Evolutionary conservation across 2,329 filamentous ascomycete genomes (phyloP), one percentile per base, ranked within the genome.

Genomic region (Calonectria henricotiae): DNA sequence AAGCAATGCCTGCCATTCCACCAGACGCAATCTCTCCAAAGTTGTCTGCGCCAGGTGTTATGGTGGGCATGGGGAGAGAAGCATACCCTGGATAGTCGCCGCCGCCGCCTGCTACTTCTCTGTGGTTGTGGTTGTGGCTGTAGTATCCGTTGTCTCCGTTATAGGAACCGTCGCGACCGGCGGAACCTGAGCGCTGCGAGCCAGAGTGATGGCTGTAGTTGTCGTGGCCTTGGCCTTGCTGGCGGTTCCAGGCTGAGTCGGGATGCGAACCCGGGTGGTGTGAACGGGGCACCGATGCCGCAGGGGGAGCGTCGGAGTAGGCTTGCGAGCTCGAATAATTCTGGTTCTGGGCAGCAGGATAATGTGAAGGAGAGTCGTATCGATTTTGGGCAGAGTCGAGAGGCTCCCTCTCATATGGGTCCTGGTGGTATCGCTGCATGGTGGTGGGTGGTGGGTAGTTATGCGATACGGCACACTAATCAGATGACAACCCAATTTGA

Each of bases 1-100:
- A 86, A 44, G 92, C 91, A 70, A 93, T 89, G 65, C 91, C 91
- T 35, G 91, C 86, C 81, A 94, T 90, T 67, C 91, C 92, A 75
- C 91, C 92, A 25, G 87, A 86, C 17, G 92, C 89, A 44, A 85
- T 81, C 61, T 89, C 85, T 70, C 91, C 87, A 73, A 92, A 89
- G 79, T 94, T 93, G 82, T 94, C 91, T 71, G 89, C 87, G 39
- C 89, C 91, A 2, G 90, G 89, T 1, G 90, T 92, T 67, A 85
- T 82, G 76, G 83, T 86, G 74, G 79, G 74, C 8, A 70, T 70
- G 25, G 72, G 71, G 46, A 70, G 74, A 30, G 75, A 71, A 20
- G 68, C 74, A 71, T 79, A 79, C 74, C 72, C 72, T 60, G 69
- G 60, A 46, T 77, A 63, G 69, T 75, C 79, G 74, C 79, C 51